Base-by-base conservation (phyloP, 345 rosid genomes). In the Cardamine resedifolia region DNA sequence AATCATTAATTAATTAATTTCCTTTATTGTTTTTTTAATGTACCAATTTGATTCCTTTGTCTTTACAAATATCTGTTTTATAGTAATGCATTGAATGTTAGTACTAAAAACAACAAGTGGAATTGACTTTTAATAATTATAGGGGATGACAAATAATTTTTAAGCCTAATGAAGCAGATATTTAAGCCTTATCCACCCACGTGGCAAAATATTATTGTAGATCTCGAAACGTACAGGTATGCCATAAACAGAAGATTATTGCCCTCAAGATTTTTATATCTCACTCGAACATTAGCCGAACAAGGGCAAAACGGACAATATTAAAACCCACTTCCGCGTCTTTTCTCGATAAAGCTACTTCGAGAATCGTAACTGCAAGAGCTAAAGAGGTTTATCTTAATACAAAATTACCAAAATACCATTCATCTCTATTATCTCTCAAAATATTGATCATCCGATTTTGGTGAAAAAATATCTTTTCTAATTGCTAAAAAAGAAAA, bases 261-360 rank as follows among this genome's bases (percentile, higher is more conserved):
- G 9, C 43, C 59, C 33, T 0, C 0, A 8, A 56, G 27, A 41
- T 52, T 27, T 52, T 72, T 71, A 8, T 41, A 1, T 72, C 56
- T 53, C 62, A 41, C 53, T 50, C 45, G 51, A 63, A 19, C 64
- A 34, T 8, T 26, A 45, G 71, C 77, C 77, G 77, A 71, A 60
- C 68, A 60, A 44, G 78, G 72, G 38, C 36, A 66, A 58, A 74
- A 58, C 18, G 20, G 78, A 18, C 72, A 74, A 19, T 74, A 5
- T 0, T 0, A 0, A 20, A 58, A 48, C 67, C 77, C 78, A 74
- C 52, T 57, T 34, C 66, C 31, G 77, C 66, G 77, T 65, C 51
- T 56, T 65, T 47, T 74, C 31, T 66, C 6, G 61, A 66, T 58
- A 66, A 74, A 66, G 77, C 66, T 4, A 15, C 70, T 72, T 72